Percentiles rank a stretch among this genome's conserved stretches.
phyloP scores from a whole-genome alignment of 345 rosid genomes.

The Brassica carinata region DNA sequence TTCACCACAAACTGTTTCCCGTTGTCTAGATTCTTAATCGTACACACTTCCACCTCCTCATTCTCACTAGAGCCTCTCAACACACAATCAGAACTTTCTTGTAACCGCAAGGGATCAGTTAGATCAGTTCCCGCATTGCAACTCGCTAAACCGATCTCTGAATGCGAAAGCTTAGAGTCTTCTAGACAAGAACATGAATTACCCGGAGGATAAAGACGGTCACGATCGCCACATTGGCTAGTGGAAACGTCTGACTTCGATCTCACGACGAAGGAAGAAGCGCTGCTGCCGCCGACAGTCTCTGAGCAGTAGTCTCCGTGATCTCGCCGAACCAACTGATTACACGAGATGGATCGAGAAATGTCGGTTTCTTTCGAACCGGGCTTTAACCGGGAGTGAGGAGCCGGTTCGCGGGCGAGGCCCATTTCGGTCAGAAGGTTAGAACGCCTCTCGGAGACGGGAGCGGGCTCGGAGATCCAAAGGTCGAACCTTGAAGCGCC shows the following conservation, averaged over 20 bases:
- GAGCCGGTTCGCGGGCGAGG: constrained; percentile 52
- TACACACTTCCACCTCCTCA: constrained; percentile 50
- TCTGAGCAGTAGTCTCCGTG: constrained; percentile 27
- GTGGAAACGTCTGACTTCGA: constrained; percentile 57
- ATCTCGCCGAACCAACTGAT: constrained; percentile 38
- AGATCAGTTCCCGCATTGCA: constrained; percentile 33
- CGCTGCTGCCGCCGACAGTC: constrained; percentile 9
- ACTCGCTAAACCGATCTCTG: constrained; percentile 15
- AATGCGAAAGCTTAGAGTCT: constrained; percentile 40
- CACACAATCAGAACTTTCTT: constrained; percentile 32
- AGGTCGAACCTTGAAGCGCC: constrained; percentile 58
- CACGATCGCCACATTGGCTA: constrained; percentile 27
- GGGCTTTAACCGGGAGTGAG: constrained; percentile 50
- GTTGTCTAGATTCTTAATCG: constrained; percentile 82
- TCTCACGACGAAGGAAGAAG: constrained; percentile 39
- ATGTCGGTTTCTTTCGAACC: constrained; percentile 35
- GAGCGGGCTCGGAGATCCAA: constrained; percentile 81
- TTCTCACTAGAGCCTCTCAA: constrained; percentile 34
- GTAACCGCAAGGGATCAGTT: constrained; percentile 11
- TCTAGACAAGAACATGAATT: constrained; percentile 46
- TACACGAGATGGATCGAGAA: constrained; percentile 50
- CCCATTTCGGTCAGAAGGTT: constrained; percentile 67
- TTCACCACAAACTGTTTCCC: constrained; percentile 89
- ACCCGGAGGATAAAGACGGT: constrained; percentile 29
- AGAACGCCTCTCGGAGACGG: constrained; percentile 74